Evolutionary conservation across 164 flowering plant genomes (phyloP).

Genomic region (Annona cherimola): DNA sequence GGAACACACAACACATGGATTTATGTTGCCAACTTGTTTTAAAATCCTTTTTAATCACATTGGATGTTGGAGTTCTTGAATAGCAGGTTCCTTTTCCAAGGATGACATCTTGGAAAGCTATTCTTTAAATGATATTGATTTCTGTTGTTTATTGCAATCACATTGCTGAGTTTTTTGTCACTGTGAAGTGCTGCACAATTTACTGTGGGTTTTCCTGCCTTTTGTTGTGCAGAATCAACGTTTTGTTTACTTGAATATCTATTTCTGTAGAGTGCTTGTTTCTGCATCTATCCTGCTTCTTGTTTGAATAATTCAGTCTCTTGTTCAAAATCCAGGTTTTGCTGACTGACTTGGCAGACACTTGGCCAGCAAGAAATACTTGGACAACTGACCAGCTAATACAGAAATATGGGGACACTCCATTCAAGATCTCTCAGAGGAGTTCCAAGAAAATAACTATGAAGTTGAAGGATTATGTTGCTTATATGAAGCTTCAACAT

Average conservation of each 20-base stretch:
- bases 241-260: background rate
- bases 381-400: slow-evolving; percentile 69
- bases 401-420: slow-evolving; percentile 58
- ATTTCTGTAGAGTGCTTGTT: background rate
- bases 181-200: background rate
- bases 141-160: background rate
- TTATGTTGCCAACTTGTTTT: background rate
- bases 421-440: slow-evolving; percentile 78
- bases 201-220: background rate
- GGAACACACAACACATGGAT: background rate
- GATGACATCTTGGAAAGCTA: background rate
- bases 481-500: slow-evolving; percentile 76
- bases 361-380: slow-evolving; percentile 75
- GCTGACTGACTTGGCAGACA: slow-evolving; percentile 63
- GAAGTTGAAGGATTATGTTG: slow-evolving; percentile 81
- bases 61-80: background rate
- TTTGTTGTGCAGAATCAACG: background rate
- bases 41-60: no score
- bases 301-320: background rate
- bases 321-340: slow-evolving; percentile 43
- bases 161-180: background rate
- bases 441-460: slow-evolving; percentile 57
- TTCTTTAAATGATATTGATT: background rate
- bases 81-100: background rate
- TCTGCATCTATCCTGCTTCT: background rate